Evolutionary conservation across 2,329 filamentous ascomycete species (phyloP).

Genomic region (Hypoxylon sp.): DNA sequence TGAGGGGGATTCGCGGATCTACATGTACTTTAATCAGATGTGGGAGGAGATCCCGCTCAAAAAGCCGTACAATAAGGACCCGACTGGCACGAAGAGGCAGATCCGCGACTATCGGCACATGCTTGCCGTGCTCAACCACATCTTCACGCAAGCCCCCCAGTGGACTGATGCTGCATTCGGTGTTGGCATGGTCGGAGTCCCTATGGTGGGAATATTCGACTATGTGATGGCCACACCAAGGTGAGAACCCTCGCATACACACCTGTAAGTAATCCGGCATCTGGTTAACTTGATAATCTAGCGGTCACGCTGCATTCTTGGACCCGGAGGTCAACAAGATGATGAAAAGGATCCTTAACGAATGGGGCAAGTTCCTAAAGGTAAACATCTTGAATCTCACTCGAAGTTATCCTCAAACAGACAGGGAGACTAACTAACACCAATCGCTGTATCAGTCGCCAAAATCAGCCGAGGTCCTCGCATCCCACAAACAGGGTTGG

Average conservation of each 20-base stretch:
- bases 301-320: slow-evolving; percentile 68
- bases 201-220: slow-evolving; percentile 68
- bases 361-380: slow-evolving; percentile 69
- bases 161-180: slow-evolving; percentile 67
- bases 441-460: slow-evolving; percentile 56
- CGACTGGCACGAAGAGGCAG: slow-evolving; percentile 71
- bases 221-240: slow-evolving; percentile 70
- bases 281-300: slow-evolving; percentile 29
- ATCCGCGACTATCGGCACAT: slow-evolving; percentile 76
- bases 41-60: slow-evolving; percentile 76
- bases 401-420: neutral
- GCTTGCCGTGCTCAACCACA: slow-evolving; percentile 75
- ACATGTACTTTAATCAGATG: slow-evolving; percentile 78
- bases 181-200: slow-evolving; percentile 69
- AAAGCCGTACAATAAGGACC: slow-evolving; percentile 72
- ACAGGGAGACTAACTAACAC: neutral
- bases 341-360: slow-evolving; percentile 69
- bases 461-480: slow-evolving; percentile 67
- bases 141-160: slow-evolving; percentile 65
- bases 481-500: slow-evolving; percentile 64
- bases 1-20: slow-evolving; percentile 73
- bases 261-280: neutral
- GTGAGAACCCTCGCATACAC: slow-evolving; percentile 43
- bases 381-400: slow-evolving; percentile 54
- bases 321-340: slow-evolving; percentile 69